A percentile compares a stretch with the other conserved stretches of the same genome.
phyloP scores from a whole-genome alignment of 352 stramenopile species.

The Globisporangium okanoganense region DNA sequence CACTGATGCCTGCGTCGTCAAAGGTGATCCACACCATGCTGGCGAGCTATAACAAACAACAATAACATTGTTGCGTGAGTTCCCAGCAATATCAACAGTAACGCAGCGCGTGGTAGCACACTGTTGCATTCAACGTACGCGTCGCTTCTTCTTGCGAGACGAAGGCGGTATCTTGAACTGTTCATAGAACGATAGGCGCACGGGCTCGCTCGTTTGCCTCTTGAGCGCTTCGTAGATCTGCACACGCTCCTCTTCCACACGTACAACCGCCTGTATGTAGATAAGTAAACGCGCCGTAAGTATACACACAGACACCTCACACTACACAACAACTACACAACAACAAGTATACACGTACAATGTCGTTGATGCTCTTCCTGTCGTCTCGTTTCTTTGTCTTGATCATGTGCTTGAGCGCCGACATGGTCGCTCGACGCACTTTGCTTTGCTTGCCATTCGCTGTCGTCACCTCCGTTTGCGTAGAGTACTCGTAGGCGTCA shows the following conservation, averaged over 20 bases:
- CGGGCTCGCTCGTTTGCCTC: slow-evolving; percentile 29
- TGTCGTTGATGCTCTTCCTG: slow-evolving; percentile 24
- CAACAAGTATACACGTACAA: slow-evolving; percentile 20
- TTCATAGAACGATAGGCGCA: slow-evolving; percentile 55
- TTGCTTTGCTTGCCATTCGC: slow-evolving; percentile 19
- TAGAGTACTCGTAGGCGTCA: slow-evolving; percentile 42
- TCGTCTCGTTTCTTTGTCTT: slow-evolving; percentile 21
- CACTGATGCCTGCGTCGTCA: slow-evolving; percentile 45
- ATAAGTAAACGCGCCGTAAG: too few species aligned
- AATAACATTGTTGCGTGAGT: slow-evolving; percentile 1
- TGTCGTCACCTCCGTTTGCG: slow-evolving; percentile 13
- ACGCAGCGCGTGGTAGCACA: slow-evolving; percentile 17
- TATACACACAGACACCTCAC: neutral
- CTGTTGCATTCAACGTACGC: slow-evolving; percentile 19
- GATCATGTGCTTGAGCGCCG: slow-evolving; percentile 25
- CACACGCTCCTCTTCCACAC: slow-evolving; percentile 47
- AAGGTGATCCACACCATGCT: slow-evolving; percentile 65
- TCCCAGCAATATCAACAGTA: slow-evolving; percentile 41
- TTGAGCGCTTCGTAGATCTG: slow-evolving; percentile 63
- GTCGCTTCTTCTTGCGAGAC: slow-evolving; percentile 73
- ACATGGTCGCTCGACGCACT: slow-evolving; percentile 16
- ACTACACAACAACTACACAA: neutral
- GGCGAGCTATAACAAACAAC: slow-evolving; percentile 28
- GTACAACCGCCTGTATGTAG: slow-evolving; percentile 34
- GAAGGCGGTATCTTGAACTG: slow-evolving; percentile 48